Percentiles rank a stretch among this genome's conserved stretches.
Evolutionary conservation across 169 alveolate species (phyloP).

Genomic region (Theileria sp.): DNA sequence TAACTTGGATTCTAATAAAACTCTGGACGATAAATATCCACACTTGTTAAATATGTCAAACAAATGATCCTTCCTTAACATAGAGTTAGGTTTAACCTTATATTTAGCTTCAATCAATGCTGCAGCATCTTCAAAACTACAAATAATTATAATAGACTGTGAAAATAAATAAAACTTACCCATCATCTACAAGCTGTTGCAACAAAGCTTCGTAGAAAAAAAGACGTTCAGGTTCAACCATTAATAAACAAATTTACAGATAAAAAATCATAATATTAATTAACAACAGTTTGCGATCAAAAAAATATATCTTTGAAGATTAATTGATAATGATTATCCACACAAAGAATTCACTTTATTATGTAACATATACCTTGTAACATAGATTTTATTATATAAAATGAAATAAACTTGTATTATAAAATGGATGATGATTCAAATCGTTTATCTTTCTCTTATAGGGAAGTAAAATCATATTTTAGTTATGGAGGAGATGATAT

Average conservation of each 20-base stretch:
- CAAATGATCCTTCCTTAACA: slow-evolving; percentile 59
- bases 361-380: not conserved
- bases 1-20: slow-evolving; percentile 20
- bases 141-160: not conserved
- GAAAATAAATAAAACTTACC: slow-evolving; percentile 24
- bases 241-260: not conserved
- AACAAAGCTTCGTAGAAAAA: slow-evolving; percentile 63
- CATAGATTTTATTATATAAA: slow-evolving; percentile 2
- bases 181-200: slow-evolving; percentile 68
- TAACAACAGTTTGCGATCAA: not conserved
- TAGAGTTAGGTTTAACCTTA: slow-evolving; percentile 55
- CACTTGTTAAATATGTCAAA: slow-evolving; percentile 48
- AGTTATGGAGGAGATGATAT: slow-evolving; percentile 57
- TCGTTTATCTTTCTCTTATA: slow-evolving; percentile 32
- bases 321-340: not conserved
- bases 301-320: not conserved
- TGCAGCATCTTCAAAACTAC: slow-evolving; percentile 54
- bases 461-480: slow-evolving; percentile 43
- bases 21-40: slow-evolving; percentile 60
- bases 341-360: slow-evolving; percentile 7
- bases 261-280: slow-evolving; percentile 5
- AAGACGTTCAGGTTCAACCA: slow-evolving; percentile 54
- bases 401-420: not conserved
- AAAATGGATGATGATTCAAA: slow-evolving; percentile 12
- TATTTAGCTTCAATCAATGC: slow-evolving; percentile 15